phyloP scores from a whole-genome alignment of 495 filamentous ascomycete genomes.

The Umbilicaria muhlenbergii region DNA sequence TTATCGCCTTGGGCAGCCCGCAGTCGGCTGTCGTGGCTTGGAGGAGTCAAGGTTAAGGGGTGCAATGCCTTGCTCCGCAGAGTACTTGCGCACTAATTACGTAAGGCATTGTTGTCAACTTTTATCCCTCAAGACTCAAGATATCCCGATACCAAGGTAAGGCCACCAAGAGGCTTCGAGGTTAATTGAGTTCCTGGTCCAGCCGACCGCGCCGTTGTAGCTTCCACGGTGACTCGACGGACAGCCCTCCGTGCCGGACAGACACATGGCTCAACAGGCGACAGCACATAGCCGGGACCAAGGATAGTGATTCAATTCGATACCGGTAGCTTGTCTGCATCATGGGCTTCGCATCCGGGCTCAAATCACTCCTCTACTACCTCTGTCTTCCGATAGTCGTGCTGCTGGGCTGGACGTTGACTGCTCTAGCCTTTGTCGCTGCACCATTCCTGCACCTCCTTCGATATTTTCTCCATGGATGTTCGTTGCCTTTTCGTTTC shows the following conservation, averaged over 20 bases:
- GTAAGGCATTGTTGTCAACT: background rate
- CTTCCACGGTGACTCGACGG: background rate
- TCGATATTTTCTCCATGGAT: slow-evolving; percentile 19
- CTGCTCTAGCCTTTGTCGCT: slow-evolving; percentile 19
- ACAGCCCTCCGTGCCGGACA: background rate
- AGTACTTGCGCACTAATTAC: background rate
- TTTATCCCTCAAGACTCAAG: no score
- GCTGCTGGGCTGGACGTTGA: slow-evolving; percentile 9
- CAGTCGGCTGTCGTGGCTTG: background rate
- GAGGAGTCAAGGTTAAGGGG: no score
- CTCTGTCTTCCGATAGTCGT: slow-evolving; percentile 22
- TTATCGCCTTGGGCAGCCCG: background rate
- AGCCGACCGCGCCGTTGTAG: background rate
- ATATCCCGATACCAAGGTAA: no score
- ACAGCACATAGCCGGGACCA: no score
- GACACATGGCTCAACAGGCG: background rate
- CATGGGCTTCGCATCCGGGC: no score
- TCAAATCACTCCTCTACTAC: slow-evolving; percentile 16
- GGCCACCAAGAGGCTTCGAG: no score
- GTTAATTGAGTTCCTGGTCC: no score
- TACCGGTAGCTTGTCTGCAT: no score
- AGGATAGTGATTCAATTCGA: no score
- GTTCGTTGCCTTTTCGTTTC: slow-evolving; percentile 26
- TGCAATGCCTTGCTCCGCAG: no score
- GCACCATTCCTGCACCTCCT: slow-evolving; percentile 31